Conservation (phyloP, 2,329 filamentous ascomycete species). For the Pseudophaeomoniella oleicola region DNA sequence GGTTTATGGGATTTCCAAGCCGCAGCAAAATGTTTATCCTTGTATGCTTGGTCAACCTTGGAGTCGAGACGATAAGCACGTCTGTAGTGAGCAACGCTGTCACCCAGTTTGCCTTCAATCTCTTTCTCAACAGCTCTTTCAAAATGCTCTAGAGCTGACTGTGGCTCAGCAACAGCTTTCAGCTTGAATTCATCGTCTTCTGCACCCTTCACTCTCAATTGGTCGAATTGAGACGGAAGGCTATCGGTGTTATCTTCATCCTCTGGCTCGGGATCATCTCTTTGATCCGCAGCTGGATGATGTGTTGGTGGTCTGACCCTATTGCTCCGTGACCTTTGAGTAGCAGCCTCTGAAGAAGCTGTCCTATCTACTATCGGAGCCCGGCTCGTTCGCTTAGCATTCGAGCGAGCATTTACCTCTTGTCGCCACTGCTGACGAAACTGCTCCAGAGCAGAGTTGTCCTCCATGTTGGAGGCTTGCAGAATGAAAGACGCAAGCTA, state of each 20-base stretch:
- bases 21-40: slow-evolving; percentile 76
- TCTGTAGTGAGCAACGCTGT: slow-evolving; percentile 76
- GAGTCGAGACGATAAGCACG: slow-evolving; percentile 82
- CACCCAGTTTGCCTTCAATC: slow-evolving; percentile 67
- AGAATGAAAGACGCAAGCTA: slow-evolving; percentile 8
- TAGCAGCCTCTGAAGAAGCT: background rate
- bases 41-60: slow-evolving; percentile 71
- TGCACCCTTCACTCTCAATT: slow-evolving; percentile 17
- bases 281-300: slow-evolving; percentile 22
- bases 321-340: background rate
- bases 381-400: slow-evolving; percentile 6
- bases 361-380: background rate
- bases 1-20: slow-evolving; percentile 30
- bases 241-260: slow-evolving; percentile 2
- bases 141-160: slow-evolving; percentile 79
- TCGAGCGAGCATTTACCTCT: slow-evolving; percentile 49
- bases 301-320: slow-evolving; percentile 20
- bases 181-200: slow-evolving; percentile 24
- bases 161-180: slow-evolving; percentile 34
- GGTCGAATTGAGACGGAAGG: slow-evolving; percentile 20
- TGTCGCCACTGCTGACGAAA: slow-evolving; percentile 79
- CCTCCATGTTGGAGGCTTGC: slow-evolving; percentile 5
- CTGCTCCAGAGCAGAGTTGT: slow-evolving; percentile 44
- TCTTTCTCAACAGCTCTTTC: slow-evolving; percentile 86
- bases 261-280: slow-evolving; percentile 11